Base-by-base conservation (phyloP, 2,329 filamentous ascomycete species). In the Macrophomina tecta region DNA sequence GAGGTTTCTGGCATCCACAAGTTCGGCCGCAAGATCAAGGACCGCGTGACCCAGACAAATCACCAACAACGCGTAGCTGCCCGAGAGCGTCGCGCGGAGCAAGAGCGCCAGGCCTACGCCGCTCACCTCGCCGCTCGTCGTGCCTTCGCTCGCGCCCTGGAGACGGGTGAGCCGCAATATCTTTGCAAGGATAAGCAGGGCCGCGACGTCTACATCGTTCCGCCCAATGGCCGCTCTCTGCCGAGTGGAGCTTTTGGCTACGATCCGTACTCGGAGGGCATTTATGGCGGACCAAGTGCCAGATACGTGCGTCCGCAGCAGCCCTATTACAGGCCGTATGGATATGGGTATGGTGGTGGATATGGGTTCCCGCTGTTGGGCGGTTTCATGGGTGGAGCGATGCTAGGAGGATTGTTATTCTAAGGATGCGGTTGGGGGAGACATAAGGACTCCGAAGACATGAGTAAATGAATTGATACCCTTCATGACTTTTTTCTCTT, bases 191-290 rank as follows among this genome's bases (percentile, higher is more conserved):
- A 89, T 72, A 72, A 73, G 11, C 75, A 86, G 38, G 85, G 86
- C 1, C 79, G 80, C 46, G 83, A 87, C 65, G 78, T 89, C n/a
- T 89, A 86, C 73, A 81, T 89, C 40, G 84, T 87, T 70, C 85
- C 86, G 8, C 85, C 86, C 2, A 69, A 71, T 1, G 69, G 68
- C 14, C 12, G 23, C 38, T 34, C 18, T 28, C 70, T 70, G 18
- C 71, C 72, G 7, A 45, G 67, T 1, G 73, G 75, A 46, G 80
- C 74, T 7, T 79, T 80, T 69, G 80, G 80, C 28, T 82, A 79
- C 70, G 84, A 81, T 69, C 83, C 82, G 5, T 86, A 82, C 74
- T 75, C 72, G 2, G 73, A 73, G 38, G 82, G 80, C 45, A 77
- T 70, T 58, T 87, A 86, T 72, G 76, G 76, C 18, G 80, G 81